Base-by-base conservation (phyloP, 176 grass and related monocot species). In the Oryza officinalis region DNA sequence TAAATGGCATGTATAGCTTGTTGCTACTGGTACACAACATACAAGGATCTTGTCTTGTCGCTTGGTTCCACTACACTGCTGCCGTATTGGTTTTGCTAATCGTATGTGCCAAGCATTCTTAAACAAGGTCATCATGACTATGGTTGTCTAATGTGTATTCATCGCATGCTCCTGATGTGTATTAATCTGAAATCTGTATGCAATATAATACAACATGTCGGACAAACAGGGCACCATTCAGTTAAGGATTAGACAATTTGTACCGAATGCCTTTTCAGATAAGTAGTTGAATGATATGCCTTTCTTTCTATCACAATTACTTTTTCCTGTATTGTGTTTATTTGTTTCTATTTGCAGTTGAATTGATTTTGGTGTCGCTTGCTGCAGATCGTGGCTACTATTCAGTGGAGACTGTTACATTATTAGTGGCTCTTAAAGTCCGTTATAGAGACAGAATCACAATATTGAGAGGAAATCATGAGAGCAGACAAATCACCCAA, bases 401-500 rank as follows among this genome's bases (percentile, higher is more conserved):
- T 85, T 93, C 88, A 59, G 91, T 96, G 85, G 84, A 96, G 72
- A 96, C 91, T 37, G 86, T 79, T 30, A 57, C 88, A 18, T 73
- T 96, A 49, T 67, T 89, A 82, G 94, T 96, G 77, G 84, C 91
- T 83, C 67, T 93, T 52, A 93, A 86, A 89, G 91, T 93, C 43
- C 88, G 91, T 31, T 89, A 88, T 75, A 91, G 90, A 86, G 88
- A 93, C 80, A 87, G 86, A 87, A 96, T 96, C 79, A 86, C 94
- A 70, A 94, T 94, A 77, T 76, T 94, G 82, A 89, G 83, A 85
- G 90, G 93, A 81, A 96, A 93, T 67, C 90, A 96, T 52, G 91
- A 93, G 77, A 93, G 88, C 83, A 86, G 91, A 84, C 86, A 93
- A 87, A 96, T 93, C 73, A 93, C 88, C 63, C 94, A 96, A 96